Evolutionary conservation across 2,329 filamentous ascomycete genomes (phyloP).

Genomic region (Beauveria rudraprayagi): DNA sequence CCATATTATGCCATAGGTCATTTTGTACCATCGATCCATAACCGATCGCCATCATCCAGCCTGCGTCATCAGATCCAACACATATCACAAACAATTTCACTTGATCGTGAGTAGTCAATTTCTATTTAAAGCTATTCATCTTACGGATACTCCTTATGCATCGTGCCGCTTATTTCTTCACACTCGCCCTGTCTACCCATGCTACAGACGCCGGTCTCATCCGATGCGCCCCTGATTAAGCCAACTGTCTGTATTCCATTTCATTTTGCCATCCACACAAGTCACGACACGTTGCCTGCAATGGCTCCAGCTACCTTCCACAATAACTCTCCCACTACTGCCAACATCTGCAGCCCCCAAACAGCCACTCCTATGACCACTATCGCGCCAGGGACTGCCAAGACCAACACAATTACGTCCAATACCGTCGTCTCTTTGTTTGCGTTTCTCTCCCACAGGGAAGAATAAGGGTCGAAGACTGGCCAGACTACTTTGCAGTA

Average conservation of each 20-base stretch:
- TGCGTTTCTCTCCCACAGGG: slow-evolving; percentile 24
- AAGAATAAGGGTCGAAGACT: slow-evolving; percentile 30
- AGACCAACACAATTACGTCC: slow-evolving; percentile 15
- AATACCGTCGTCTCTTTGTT: slow-evolving; percentile 17
- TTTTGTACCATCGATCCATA: no score
- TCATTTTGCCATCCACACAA: slow-evolving; percentile 12
- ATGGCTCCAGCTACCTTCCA: slow-evolving; percentile 13
- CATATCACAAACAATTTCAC: not conserved
- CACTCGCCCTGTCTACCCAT: not conserved
- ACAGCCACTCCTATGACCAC: slow-evolving; percentile 17
- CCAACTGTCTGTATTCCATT: not conserved
- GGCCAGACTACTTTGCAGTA: slow-evolving; percentile 32
- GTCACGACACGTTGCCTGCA: slow-evolving; percentile 14
- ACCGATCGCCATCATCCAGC: not conserved
- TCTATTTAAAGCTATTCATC: not conserved
- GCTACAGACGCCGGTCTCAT: no score
- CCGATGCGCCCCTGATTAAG: not conserved
- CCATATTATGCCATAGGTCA: no score
- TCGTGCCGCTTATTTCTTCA: not conserved
- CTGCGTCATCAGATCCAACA: not conserved
- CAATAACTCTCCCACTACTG: slow-evolving; percentile 15
- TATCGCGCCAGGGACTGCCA: slow-evolving; percentile 22
- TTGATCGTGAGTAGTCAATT: not conserved
- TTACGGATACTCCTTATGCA: not conserved
- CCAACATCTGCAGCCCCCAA: slow-evolving; percentile 21